Evolutionary conservation across 495 filamentous ascomycete genomes (phyloP).

Genomic region (Aspergillus cavernicola): DNA sequence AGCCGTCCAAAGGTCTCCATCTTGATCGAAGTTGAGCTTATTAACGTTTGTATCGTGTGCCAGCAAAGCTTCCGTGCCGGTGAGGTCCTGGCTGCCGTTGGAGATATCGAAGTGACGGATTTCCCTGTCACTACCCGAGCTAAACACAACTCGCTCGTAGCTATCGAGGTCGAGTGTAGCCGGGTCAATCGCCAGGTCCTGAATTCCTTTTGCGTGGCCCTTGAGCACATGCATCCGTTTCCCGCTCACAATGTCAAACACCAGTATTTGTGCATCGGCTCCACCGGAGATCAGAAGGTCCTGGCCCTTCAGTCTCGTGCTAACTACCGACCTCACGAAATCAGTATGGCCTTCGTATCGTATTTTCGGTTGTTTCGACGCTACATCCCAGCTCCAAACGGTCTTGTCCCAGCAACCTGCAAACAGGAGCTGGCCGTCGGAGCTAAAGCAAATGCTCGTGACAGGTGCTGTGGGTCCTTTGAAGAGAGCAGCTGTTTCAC

Average conservation of each 20-base stretch:
- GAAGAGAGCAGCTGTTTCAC: constrained; percentile 51
- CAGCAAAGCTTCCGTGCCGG: constrained; percentile 57
- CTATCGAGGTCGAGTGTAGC: constrained; percentile 28
- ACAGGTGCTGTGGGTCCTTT: constrained; percentile 75
- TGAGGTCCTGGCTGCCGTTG: constrained; percentile 39
- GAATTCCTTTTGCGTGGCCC: constrained; percentile 74
- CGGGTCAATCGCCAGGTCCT: constrained; percentile 72
- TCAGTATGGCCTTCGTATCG: constrained; percentile 79
- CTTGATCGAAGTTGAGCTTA: constrained; percentile 66
- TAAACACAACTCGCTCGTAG: constrained; percentile 58
- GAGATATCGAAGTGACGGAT: constrained; percentile 60
- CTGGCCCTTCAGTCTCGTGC: constrained; percentile 49
- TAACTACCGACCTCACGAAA: constrained; percentile 76
- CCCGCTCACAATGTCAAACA: constrained; percentile 71
- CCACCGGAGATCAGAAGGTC: constrained; percentile 79
- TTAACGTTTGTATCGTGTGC: constrained; percentile 91
- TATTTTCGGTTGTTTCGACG: constrained; percentile 45
- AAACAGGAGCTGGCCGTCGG: constrained; percentile 60
- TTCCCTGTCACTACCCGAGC: constrained; percentile 78
- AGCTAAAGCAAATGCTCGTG: constrained; percentile 69
- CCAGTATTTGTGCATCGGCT: constrained; percentile 78
- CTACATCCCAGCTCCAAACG: constrained; percentile 76
- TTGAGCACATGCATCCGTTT: constrained; percentile 67
- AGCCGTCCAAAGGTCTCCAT: constrained; percentile 83
- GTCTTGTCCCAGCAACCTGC: constrained; percentile 92